A percentile compares a stretch with the other conserved stretches of the same genome.
Evolutionary conservation across 2,329 filamentous ascomycete species (phyloP).

Genomic region (Taxawa tesnikishii): DNA sequence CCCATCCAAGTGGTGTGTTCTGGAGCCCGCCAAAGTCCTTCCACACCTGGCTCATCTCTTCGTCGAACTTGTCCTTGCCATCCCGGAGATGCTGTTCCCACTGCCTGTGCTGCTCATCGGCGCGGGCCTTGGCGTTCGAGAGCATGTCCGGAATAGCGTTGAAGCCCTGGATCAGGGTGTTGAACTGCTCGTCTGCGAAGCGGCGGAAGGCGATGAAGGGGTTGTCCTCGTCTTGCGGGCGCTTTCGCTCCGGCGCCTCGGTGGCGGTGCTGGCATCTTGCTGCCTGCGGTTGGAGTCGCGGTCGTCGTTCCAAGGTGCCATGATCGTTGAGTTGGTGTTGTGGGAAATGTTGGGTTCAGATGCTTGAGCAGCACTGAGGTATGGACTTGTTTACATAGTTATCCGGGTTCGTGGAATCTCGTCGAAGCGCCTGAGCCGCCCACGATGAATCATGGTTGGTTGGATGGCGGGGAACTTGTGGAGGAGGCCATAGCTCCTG

Average conservation of each 20-base stretch:
- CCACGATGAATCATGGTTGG: too few species aligned
- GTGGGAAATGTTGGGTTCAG: too few species aligned
- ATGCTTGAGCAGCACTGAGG: too few species aligned
- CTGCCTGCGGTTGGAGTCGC: not conserved
- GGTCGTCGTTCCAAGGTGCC: not conserved
- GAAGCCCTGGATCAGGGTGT: conserved; percentile 30
- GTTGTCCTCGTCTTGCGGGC: conserved; percentile 27
- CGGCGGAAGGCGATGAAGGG: conserved; percentile 50
- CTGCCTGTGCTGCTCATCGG: conserved; percentile 9
- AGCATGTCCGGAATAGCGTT: conserved; percentile 38
- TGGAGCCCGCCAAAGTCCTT: conserved; percentile 14
- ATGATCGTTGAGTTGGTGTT: not conserved
- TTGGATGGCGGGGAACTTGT: too few species aligned
- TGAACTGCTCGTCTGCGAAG: conserved; percentile 47
- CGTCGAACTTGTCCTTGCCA: conserved; percentile 13
- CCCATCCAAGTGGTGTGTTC: conserved; percentile 8
- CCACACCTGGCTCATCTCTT: conserved; percentile 11
- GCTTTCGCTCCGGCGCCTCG: not conserved
- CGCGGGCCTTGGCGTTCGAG: conserved; percentile 17
- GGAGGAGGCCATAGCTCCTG: too few species aligned
- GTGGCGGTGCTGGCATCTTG: not conserved
- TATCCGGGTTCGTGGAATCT: too few species aligned
- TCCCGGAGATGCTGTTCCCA: conserved; percentile 10
- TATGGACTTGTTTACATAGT: too few species aligned
- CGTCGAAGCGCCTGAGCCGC: too few species aligned